Evolutionary conservation across 1,284 basidiomycete genomes (phyloP).

Genomic region (Bjerkandera adusta): DNA sequence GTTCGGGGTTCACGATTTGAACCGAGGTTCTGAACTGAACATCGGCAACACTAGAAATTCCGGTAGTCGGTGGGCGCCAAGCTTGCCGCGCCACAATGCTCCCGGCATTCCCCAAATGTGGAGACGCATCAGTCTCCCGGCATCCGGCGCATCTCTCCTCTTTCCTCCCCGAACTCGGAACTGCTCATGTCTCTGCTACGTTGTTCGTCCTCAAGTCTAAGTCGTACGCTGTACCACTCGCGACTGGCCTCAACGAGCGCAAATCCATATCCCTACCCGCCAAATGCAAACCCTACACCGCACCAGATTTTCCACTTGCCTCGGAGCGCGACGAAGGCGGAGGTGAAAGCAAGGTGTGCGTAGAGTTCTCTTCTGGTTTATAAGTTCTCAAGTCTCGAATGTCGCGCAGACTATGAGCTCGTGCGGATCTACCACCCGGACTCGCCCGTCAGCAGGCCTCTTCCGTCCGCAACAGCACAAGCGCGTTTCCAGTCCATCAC

Average conservation of each 20-base stretch:
- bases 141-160: no score
- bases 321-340: conserved; percentile 46
- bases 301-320: conserved; percentile 71
- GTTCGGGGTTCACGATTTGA: no score
- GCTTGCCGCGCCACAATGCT: no score
- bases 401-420: conserved; percentile 64
- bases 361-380: conserved; percentile 15
- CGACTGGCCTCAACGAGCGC: conserved; percentile 20
- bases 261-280: conserved; percentile 57
- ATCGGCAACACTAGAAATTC: no score
- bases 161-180: no score
- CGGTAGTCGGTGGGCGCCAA: no score
- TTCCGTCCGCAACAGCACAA: conserved; percentile 48
- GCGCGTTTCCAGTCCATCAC: conserved; percentile 61
- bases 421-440: conserved; percentile 72
- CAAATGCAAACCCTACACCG: conserved; percentile 51
- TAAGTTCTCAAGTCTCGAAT: background rate
- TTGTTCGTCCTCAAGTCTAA: no score
- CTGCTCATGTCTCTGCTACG: no score
- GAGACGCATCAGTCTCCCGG: no score
- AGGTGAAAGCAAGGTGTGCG: conserved; percentile 68
- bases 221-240: no score
- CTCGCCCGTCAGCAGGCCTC: conserved; percentile 46
- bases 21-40: no score
- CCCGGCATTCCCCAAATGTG: no score